These are phyloP conservation scores for Pythium dissimile DNA, from an alignment of 352 stramenopile species.

Conservation along the genomic window DNA sequence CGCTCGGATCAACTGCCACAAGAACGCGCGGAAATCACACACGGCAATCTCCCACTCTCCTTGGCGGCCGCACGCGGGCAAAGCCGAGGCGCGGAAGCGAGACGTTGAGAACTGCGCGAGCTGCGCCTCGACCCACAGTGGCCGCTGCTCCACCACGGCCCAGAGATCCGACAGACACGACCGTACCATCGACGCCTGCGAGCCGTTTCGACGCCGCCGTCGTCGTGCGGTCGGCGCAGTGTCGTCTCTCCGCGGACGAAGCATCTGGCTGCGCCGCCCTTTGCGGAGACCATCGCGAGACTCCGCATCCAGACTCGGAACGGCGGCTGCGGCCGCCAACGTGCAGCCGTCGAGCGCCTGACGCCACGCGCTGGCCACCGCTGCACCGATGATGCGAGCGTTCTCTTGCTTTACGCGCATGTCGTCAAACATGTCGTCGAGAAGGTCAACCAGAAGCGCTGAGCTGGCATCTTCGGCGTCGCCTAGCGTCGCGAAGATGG, in stretches of 20 bases:
- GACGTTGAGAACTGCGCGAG: background rate
- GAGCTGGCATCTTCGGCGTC: slow-evolving; percentile 36
- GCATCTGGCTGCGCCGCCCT: background rate
- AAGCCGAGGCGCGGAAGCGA: background rate
- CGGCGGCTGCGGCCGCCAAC: slow-evolving; percentile 17
- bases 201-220: background rate
- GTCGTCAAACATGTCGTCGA: slow-evolving; percentile 43
- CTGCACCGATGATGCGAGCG: slow-evolving; percentile 18
- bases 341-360: slow-evolving; percentile 25
- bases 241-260: background rate
- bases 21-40: background rate
- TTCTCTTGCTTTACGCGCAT: slow-evolving; percentile 41
- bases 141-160: background rate
- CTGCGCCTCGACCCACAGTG: background rate
- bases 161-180: background rate
- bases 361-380: slow-evolving; percentile 17
- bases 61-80: background rate
- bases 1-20: background rate
- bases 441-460: slow-evolving; percentile 29
- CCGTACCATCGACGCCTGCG: background rate
- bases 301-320: slow-evolving; percentile 15
- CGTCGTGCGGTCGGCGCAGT: background rate
- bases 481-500: slow-evolving; percentile 13
- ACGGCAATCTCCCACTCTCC: slow-evolving; percentile 8
- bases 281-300: background rate